These are phyloP conservation scores for Ochetophila trinervis DNA, from an alignment of 306 rosid genomes.

Conservation along the genomic window DNA sequence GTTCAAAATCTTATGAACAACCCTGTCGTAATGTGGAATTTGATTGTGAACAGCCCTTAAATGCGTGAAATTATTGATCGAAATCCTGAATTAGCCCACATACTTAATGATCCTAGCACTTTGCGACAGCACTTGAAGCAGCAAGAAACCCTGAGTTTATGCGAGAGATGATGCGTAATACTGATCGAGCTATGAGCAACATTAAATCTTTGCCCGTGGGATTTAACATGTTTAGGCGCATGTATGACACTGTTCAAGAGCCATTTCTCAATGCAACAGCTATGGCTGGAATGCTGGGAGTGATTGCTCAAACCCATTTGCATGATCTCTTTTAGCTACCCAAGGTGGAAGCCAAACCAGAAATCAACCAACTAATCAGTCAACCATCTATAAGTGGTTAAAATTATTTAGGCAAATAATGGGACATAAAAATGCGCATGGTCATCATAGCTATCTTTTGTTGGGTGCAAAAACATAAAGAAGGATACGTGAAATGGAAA, in stretches of 20 bases:
- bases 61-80: constrained; percentile 84
- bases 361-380: constrained; percentile 47
- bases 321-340: constrained; percentile 46
- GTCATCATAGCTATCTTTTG: no score
- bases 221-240: constrained; percentile 89
- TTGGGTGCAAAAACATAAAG: no score
- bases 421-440: no score
- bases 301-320: constrained; percentile 45
- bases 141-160: constrained; percentile 89
- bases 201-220: constrained; percentile 91
- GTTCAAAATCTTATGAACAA: constrained; percentile 67
- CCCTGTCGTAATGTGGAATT: constrained; percentile 66
- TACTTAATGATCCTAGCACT: constrained; percentile 81
- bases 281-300: constrained; percentile 61
- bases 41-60: constrained; percentile 83
- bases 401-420: no score
- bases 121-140: constrained; percentile 84
- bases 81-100: constrained; percentile 78
- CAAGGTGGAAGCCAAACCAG: constrained; percentile 54
- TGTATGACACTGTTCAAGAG: constrained; percentile 93
- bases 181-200: constrained; percentile 92
- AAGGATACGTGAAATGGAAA: no score
- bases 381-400: constrained; percentile 21
- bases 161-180: constrained; percentile 97
- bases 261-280: constrained; percentile 87